Evolutionary conservation across 331 rosid genomes (phyloP).

Genomic region (Pyrus hybrid): DNA sequence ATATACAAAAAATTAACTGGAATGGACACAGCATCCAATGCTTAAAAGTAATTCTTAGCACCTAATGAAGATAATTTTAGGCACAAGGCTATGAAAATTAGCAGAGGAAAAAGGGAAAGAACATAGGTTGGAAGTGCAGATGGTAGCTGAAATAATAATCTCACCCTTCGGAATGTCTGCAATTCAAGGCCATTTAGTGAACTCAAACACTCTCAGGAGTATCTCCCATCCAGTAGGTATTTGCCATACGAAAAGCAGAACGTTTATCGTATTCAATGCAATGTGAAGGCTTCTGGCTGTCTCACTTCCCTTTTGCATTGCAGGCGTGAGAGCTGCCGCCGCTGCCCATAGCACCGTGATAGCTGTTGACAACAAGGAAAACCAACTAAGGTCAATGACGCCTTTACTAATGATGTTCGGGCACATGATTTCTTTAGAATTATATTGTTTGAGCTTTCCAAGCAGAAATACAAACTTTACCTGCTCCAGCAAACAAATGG

Average conservation of each 20-base stretch:
- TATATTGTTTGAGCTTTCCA: background rate
- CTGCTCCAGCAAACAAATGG: slow-evolving; percentile 80
- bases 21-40: background rate
- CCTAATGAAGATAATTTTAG: background rate
- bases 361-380: slow-evolving; percentile 24
- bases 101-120: background rate
- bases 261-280: slow-evolving; percentile 45
- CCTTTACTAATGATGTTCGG: background rate
- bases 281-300: slow-evolving; percentile 88
- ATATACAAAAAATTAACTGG: background rate
- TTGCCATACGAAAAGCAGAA: slow-evolving; percentile 57
- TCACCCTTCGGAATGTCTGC: background rate
- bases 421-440: too few species aligned
- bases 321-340: slow-evolving; percentile 69
- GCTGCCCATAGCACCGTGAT: slow-evolving; percentile 79
- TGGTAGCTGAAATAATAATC: background rate
- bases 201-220: slow-evolving; percentile 58
- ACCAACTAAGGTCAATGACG: background rate
- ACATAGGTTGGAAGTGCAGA: background rate
- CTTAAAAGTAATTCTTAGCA: background rate
- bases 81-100: background rate
- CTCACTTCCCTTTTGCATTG: slow-evolving; percentile 83
- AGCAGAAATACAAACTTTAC: slow-evolving; percentile 18
- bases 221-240: slow-evolving; percentile 73
- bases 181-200: slow-evolving; percentile 68